A percentile compares a stretch with the other conserved stretches of the same genome.
Conservation (phyloP, 148 eudicot species). For the Heliosperma pusillum region DNA sequence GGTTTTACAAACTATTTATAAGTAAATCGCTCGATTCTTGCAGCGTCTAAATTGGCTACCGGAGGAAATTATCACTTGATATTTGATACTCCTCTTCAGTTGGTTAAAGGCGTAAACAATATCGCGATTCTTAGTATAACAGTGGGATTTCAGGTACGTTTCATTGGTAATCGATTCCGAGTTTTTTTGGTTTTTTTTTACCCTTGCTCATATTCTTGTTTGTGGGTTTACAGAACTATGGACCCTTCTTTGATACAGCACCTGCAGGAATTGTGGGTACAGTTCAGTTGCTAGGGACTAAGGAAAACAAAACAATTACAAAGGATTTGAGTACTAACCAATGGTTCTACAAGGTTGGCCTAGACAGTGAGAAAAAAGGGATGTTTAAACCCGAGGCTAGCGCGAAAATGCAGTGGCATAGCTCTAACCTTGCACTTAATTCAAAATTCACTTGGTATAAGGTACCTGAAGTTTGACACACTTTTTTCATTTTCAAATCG, state of each 20-base stretch:
- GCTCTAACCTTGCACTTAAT: conserved; percentile 17
- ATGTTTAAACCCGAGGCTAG: neutral
- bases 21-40: neutral
- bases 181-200: neutral
- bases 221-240: conserved; percentile 42
- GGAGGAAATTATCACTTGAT: conserved; percentile 24
- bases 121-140: conserved; percentile 56
- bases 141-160: conserved; percentile 33
- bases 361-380: conserved; percentile 17
- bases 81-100: conserved; percentile 34
- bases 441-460: conserved; percentile 39
- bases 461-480: conserved; percentile 5
- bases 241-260: conserved; percentile 32
- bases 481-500: no score
- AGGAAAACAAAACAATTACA: conserved; percentile 31
- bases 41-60: conserved; percentile 38
- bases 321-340: conserved; percentile 42
- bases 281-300: conserved; percentile 41
- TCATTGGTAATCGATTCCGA: neutral
- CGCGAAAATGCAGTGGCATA: conserved; percentile 18
- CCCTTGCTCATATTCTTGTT: neutral
- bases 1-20: neutral
- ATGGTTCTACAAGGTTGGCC: conserved; percentile 48
- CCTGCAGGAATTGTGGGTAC: conserved; percentile 42
- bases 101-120: conserved; percentile 41